phyloP scores from a whole-genome alignment of 352 stramenopile genomes.

The Blastocystis sp. region DNA sequence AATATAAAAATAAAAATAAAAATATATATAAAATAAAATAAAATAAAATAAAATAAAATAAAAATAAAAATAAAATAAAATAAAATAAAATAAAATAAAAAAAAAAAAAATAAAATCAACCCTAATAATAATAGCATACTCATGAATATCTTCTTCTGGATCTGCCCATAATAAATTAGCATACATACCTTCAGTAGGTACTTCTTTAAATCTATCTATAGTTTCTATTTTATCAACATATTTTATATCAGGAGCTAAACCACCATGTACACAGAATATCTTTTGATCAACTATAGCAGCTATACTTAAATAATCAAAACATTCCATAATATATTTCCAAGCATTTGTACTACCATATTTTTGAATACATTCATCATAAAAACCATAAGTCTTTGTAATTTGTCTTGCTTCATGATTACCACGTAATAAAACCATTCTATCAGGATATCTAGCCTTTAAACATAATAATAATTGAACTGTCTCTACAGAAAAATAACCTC shows the following conservation, averaged over 20 bases:
- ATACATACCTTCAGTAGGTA: slow-evolving; percentile 77
- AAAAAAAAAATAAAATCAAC: no score
- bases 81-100: no score
- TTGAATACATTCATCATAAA: slow-evolving; percentile 82
- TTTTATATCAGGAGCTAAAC: slow-evolving; percentile 71
- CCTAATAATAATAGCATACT: no score
- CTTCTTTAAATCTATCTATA: slow-evolving; percentile 82
- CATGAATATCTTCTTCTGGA: slow-evolving; percentile 72
- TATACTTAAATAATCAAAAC: slow-evolving; percentile 83
- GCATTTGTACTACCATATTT: slow-evolving; percentile 84
- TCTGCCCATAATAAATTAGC: slow-evolving; percentile 95
- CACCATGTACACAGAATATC: slow-evolving; percentile 75
- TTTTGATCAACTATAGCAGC: slow-evolving; percentile 68
- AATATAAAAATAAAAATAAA: no score
- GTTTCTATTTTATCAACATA: slow-evolving; percentile 78
- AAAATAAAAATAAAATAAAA: no score
- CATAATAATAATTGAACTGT: slow-evolving; percentile 64
- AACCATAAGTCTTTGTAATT: slow-evolving; percentile 87
- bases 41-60: no score
- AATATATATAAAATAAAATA: no score
- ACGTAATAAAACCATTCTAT: slow-evolving; percentile 62
- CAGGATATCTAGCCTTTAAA: slow-evolving; percentile 61
- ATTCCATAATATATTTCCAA: slow-evolving; percentile 81
- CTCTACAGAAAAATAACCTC: slow-evolving; percentile 65
- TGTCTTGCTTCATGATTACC: slow-evolving; percentile 71